Percentiles rank a stretch among this genome's conserved stretches.
Evolutionary conservation across 345 rosid genomes (phyloP).

Genomic region (Eucalyptus curtisii): DNA sequence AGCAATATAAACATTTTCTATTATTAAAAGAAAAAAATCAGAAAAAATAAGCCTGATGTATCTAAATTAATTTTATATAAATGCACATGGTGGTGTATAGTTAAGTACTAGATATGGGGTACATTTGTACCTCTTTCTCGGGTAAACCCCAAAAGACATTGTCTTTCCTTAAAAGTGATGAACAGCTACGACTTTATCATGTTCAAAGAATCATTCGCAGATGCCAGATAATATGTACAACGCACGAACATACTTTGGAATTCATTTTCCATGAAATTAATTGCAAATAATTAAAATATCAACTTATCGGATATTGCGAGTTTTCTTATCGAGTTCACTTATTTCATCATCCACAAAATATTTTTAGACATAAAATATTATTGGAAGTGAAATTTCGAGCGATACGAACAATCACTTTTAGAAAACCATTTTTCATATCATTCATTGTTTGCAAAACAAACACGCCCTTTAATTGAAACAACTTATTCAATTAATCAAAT

Average conservation of each 20-base stretch:
- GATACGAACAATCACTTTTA: fast-evolving
- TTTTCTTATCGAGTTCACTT: too few species aligned
- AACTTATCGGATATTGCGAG: fast-evolving
- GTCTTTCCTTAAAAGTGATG: background rate
- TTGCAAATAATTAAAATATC: too few species aligned
- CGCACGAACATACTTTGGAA: background rate
- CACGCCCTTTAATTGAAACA: background rate
- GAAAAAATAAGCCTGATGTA: background rate
- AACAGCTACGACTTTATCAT: background rate
- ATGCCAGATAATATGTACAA: background rate
- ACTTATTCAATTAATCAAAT: background rate
- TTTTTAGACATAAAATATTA: fast-evolving
- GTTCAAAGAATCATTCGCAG: background rate
- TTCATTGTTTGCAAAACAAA: background rate
- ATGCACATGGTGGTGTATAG: background rate
- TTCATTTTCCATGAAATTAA: background rate
- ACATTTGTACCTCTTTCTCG: background rate
- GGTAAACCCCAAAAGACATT: background rate
- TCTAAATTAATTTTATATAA: background rate
- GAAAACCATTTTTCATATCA: background rate
- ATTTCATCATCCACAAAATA: background rate
- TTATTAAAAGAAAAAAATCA: background rate
- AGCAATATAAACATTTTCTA: background rate
- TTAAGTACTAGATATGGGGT: background rate
- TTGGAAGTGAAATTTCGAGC: background rate